phyloP scores from a whole-genome alignment of 2,329 filamentous ascomycete genomes.

The Cladosporium oxysporum region DNA sequence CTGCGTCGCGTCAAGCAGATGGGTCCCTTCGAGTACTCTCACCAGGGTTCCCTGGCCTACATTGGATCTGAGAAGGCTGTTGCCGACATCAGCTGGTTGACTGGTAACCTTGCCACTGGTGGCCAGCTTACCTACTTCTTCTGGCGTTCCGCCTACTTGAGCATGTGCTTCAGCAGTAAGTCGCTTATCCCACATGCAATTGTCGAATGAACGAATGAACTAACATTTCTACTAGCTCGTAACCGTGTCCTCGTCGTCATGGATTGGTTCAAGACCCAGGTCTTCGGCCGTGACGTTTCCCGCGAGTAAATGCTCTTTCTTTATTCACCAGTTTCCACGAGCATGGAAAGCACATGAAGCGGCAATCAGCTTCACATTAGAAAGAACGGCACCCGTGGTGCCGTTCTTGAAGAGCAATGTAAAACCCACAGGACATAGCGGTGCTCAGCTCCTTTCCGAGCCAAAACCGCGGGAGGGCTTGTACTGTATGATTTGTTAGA shows the following conservation, averaged over 20 bases:
- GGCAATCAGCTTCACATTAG: background rate
- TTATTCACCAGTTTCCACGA: background rate
- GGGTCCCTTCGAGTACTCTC: constrained; percentile 97
- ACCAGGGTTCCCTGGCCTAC: constrained; percentile 95
- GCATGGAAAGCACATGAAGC: constrained; percentile 8
- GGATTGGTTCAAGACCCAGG: constrained; percentile 96
- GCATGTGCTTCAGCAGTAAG: constrained; percentile 99
- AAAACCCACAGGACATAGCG: constrained; percentile 7
- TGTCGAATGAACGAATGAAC: background rate
- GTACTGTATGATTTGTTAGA: constrained; percentile 8
- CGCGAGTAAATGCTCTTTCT: constrained; percentile 60
- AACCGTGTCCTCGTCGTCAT: constrained; percentile 91
- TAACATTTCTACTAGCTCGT: constrained; percentile 60
- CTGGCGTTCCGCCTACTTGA: constrained; percentile 96
- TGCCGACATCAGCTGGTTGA: constrained; percentile 95
- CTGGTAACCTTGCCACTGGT: constrained; percentile 91
- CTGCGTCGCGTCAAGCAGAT: constrained; percentile 88
- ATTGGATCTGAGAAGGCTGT: constrained; percentile 98
- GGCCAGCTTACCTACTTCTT: constrained; percentile 91
- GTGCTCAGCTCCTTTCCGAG: background rate
- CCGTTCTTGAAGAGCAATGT: background rate
- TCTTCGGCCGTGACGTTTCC: constrained; percentile 93
- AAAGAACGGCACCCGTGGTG: background rate
- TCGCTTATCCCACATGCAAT: constrained; percentile 35
- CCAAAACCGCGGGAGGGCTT: background rate